These are phyloP conservation scores for Passiflora organensis DNA, from an alignment of 345 rosid species.

Conservation along the genomic window DNA sequence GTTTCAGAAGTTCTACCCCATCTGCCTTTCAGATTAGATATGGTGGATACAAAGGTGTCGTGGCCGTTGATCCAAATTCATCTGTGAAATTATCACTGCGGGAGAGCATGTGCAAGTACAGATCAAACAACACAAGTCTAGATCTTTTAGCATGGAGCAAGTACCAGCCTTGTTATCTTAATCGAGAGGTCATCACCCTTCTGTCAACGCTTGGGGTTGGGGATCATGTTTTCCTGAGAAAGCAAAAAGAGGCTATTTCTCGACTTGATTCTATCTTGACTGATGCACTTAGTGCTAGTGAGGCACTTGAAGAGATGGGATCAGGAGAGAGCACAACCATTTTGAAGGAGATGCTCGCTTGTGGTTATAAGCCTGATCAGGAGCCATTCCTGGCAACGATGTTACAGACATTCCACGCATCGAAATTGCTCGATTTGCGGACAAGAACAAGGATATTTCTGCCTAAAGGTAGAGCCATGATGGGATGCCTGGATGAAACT, in stretches of 20 bases:
- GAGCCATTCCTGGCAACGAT: constrained; percentile 27
- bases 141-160: constrained; percentile 52
- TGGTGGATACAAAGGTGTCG: constrained; percentile 63
- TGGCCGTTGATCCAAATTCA: constrained; percentile 59
- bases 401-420: constrained; percentile 19
- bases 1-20: constrained; percentile 20
- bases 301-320: constrained; percentile 17
- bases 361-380: constrained; percentile 16
- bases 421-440: constrained; percentile 17
- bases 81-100: constrained; percentile 37
- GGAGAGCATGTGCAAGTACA: constrained; percentile 33
- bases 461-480: constrained; percentile 22
- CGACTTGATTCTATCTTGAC: constrained; percentile 18
- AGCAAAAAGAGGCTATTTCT: constrained; percentile 12
- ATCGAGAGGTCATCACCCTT: constrained; percentile 52
- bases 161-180: constrained; percentile 49
- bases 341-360: constrained; percentile 11
- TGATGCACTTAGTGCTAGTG: constrained; percentile 12
- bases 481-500: constrained; percentile 34
- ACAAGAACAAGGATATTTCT: constrained; percentile 16
- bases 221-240: constrained; percentile 20
- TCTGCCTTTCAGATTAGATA: constrained; percentile 42
- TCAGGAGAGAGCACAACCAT: constrained; percentile 11
- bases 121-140: constrained; percentile 27
- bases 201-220: constrained; percentile 46